Base-by-base conservation (phyloP, 2,329 filamentous ascomycete genomes). In the Pseudopyricularia javanii region DNA sequence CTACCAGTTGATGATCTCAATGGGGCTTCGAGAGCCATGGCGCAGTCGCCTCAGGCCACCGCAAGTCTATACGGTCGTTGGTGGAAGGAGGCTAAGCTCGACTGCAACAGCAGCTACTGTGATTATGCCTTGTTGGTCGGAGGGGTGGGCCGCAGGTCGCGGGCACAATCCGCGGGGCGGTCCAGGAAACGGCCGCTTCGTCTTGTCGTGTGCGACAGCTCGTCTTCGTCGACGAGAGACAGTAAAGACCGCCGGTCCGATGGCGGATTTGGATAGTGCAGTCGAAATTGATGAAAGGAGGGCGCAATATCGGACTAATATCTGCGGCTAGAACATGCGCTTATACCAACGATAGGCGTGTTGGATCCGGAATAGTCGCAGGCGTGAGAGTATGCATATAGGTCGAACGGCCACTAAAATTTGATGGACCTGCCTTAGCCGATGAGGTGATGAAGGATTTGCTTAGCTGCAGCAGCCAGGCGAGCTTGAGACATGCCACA, bases 11-110 rank as follows among this genome's bases (percentile, higher is more conserved):
- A 85, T 56, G 80, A 78, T 62, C 80, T 72, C 60, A 86, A 65
- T 55, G 81, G 80, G 62, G 74, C 80, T 68, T 80, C 75, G 64
- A 83, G 71, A 65, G 79, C 79, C 78, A 82, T 82, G 67, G 59
- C 59, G 58, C 53, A 55, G 55, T 55, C 52, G 32, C 30, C 37
- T 17, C 28, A 24, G 12, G 26, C 37, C 50, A 33, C 34, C 17
- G 28, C 26, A 45, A 20, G 40, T 12, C 24, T 26, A 14, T 45
- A 7, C 40, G 24, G 40, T 22, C 40, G 40, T 20, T 20, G 24
- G 15, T 45, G 12, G 12, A 9, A 45, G 40, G 22, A 3, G 7
- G 15, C 22, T 24, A 45, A 6, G 40, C 6, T 45, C 15, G 20
- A 15, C 40, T 24, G 22, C 20, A 24, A 28, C 12, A 20, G 20